A percentile compares a stretch with the other conserved stretches of the same genome.
Conservation (phyloP, 2,329 filamentous ascomycete genomes). For the Aspergillus ochraceoroseus region DNA sequence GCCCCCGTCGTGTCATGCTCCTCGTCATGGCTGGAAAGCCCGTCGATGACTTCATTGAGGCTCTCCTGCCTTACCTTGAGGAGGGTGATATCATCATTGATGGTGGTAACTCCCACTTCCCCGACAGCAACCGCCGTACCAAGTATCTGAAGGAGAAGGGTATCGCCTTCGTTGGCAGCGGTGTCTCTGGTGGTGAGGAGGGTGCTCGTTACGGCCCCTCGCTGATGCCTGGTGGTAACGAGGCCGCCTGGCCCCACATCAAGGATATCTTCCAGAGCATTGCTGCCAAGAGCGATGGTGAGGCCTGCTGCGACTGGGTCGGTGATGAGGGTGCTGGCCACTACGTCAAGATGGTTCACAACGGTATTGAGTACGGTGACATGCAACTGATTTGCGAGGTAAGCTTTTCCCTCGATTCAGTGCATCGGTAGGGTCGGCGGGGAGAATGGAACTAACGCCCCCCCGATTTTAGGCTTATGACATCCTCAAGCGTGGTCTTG, state of each 20-base stretch:
- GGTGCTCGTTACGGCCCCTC: slow-evolving; percentile 96
- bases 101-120: slow-evolving; percentile 98
- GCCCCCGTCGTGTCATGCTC: slow-evolving; percentile 93
- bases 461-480: slow-evolving; percentile 73
- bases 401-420: slow-evolving; percentile 38
- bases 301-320: slow-evolving; percentile 99
- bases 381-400: slow-evolving; percentile 99
- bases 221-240: slow-evolving; percentile 97
- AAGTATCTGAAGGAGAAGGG: slow-evolving; percentile 81
- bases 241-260: slow-evolving; percentile 95
- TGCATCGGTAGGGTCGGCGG: no score
- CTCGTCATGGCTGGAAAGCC: slow-evolving; percentile 97
- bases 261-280: slow-evolving; percentile 99
- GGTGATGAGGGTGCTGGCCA: slow-evolving; percentile 98
- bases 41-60: slow-evolving; percentile 98
- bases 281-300: slow-evolving; percentile 91
- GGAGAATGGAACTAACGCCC: background rate
- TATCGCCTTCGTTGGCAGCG: slow-evolving; percentile 90
- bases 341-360: slow-evolving; percentile 99
- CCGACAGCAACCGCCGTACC: slow-evolving; percentile 96
- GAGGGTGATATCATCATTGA: slow-evolving; percentile 97
- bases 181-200: slow-evolving; percentile 99
- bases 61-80: slow-evolving; percentile 76
- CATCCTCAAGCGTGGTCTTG: slow-evolving; percentile 97
- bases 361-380: slow-evolving; percentile 99